Conservation (phyloP, 1,284 basidiomycete genomes). For the Cryptococcus sp. region DNA sequence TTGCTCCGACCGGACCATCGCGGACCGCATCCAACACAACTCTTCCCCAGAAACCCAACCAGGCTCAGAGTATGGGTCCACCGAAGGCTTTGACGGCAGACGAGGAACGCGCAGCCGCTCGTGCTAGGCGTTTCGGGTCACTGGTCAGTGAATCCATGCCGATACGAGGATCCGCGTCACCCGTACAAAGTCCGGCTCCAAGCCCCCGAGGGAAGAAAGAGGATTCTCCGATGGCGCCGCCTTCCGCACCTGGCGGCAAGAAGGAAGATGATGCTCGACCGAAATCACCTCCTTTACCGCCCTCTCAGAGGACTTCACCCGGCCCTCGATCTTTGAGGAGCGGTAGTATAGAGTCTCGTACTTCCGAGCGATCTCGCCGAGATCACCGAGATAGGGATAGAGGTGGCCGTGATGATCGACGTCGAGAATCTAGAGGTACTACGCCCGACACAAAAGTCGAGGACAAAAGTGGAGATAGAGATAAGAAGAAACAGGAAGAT, state of each 20-base stretch:
- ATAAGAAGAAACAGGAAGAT: constrained; percentile 13
- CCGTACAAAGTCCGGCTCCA: background rate
- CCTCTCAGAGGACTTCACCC: constrained; percentile 9
- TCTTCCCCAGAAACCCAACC: background rate
- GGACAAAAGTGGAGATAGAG: background rate
- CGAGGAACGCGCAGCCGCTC: constrained; percentile 31
- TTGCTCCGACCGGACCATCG: constrained; percentile 10
- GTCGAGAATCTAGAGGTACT: constrained; percentile 14
- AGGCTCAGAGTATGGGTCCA: constrained; percentile 14
- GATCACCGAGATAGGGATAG: no score
- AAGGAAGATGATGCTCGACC: background rate
- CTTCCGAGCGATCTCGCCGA: constrained; percentile 26
- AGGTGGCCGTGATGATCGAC: constrained; percentile 47
- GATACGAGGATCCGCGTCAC: background rate
- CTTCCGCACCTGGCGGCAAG: background rate
- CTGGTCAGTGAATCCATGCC: constrained; percentile 2
- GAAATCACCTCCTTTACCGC: constrained; percentile 9
- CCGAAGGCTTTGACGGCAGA: constrained; percentile 7
- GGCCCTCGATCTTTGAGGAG: constrained; percentile 15
- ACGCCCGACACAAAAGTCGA: constrained; percentile 8
- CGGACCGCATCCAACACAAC: background rate
- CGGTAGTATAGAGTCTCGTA: constrained; percentile 36
- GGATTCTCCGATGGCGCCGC: background rate
- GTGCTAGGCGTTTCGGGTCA: constrained; percentile 33
- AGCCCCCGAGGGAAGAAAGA: background rate